These are phyloP conservation scores for Vanrija sp. DNA, from an alignment of 1,284 basidiomycete species.

Conservation along the genomic window DNA sequence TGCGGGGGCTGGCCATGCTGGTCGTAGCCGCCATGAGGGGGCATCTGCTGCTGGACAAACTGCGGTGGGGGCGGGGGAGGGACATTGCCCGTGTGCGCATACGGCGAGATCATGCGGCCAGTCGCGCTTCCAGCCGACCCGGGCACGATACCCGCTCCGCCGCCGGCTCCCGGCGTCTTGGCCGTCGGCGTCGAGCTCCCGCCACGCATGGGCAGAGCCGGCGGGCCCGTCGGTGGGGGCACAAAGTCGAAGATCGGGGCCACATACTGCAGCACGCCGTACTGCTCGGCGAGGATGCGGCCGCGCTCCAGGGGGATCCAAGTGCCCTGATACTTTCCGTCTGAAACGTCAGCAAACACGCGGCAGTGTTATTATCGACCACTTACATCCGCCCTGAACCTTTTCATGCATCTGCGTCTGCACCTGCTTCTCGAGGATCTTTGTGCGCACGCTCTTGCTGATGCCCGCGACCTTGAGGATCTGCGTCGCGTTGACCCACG, in stretches of 20 bases:
- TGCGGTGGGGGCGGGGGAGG: constrained; percentile 32
- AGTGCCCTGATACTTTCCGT: constrained; percentile 98
- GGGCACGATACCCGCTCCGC: not conserved
- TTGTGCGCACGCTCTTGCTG: constrained; percentile 92
- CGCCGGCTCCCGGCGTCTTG: constrained; percentile 6
- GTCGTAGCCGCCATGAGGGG: not conserved
- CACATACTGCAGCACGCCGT: constrained; percentile 77
- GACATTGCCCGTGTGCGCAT: constrained; percentile 2
- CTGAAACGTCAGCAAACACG: constrained; percentile 16
- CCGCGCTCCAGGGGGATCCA: constrained; percentile 95
- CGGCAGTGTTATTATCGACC: too few relatives aligned
- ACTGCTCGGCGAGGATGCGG: constrained; percentile 82
- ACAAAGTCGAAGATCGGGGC: constrained; percentile 87
- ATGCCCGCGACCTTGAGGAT: constrained; percentile 98
- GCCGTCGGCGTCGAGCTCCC: constrained; percentile 19
- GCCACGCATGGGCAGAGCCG: constrained; percentile 39
- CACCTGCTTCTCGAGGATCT: constrained; percentile 97
- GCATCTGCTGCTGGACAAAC: constrained; percentile 18
- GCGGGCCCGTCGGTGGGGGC: constrained; percentile 53
- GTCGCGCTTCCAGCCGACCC: constrained; percentile 2
- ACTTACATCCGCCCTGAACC: constrained; percentile 84
- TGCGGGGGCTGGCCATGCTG: constrained; percentile 13
- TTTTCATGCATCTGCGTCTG: constrained; percentile 95
- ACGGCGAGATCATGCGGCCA: constrained; percentile 28
- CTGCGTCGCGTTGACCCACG: constrained; percentile 86